Evolutionary conservation across 345 rosid genomes (phyloP).

Genomic region (Angophora floribunda): DNA sequence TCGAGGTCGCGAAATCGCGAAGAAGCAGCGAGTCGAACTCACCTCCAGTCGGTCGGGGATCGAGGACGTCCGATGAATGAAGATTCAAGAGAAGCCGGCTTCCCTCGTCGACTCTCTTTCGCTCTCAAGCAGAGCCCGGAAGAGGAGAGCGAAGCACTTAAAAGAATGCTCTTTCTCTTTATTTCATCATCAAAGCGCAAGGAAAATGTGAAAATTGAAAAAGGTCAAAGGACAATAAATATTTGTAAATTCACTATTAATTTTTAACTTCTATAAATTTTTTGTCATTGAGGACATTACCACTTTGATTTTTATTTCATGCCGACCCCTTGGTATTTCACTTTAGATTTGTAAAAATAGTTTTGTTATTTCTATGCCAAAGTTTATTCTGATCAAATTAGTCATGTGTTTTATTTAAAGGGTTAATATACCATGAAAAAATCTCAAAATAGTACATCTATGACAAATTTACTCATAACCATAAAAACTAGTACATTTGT

Average conservation of each 20-base stretch:
- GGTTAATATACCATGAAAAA: no score
- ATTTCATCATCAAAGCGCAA: background rate
- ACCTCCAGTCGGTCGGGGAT: background rate
- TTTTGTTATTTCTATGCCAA: accelerated
- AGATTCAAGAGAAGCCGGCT: background rate
- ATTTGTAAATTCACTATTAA: background rate
- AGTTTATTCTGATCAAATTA: accelerated
- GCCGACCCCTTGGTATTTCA: background rate
- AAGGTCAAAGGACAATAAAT: background rate
- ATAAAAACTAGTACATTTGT: no score
- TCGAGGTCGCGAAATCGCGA: background rate
- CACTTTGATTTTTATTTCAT: background rate
- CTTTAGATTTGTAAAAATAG: background rate
- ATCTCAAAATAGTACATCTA: no score
- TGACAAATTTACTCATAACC: no score
- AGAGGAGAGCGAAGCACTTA: background rate
- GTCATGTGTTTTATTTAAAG: no score
- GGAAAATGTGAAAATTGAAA: background rate
- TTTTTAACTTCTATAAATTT: background rate
- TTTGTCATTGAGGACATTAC: background rate
- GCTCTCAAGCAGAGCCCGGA: background rate
- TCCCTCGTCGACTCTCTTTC: no score
- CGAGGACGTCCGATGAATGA: background rate
- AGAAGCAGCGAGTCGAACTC: background rate
- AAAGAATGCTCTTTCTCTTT: background rate